Evolutionary conservation across 805 yeast species (phyloP), one percentile per base, ranked within the genome.

Genomic region (Metschnikowia continentalis): DNA sequence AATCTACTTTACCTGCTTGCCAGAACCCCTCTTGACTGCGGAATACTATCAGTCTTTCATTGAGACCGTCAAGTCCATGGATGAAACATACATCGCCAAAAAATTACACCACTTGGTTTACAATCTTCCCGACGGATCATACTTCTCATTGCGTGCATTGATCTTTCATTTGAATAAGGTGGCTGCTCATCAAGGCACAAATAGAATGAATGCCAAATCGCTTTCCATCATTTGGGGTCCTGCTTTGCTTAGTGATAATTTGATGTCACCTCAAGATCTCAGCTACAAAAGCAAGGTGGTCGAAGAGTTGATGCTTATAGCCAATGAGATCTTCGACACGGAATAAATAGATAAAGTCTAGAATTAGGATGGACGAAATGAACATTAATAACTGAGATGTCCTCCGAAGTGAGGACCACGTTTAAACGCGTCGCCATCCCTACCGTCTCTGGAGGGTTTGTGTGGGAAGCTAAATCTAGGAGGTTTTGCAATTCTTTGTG

Each of bases 161-260:
- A 72, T 91, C 1, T 89, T 92, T 76, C 99, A 94, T 67, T 79
- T 94, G 54, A 83, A 85, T 54, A 80, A 85, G 50, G 84, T 94
- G 13, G 81, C 85, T 36, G 77, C 78, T 30, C 75, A 82, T 50
- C 84, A 83, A 61, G 75, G 76, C 19, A 59, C 69, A 35, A 90
- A 90, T 64, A 78, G 94, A 64, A 94, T 94, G 99, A 83, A 83
- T 43, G 76, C 84, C 51, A 84, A 85, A 61, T 85, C 87, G 53
- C 68, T 94, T 60, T 88, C 96, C 43, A 88, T 89, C 37, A 90
- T 92, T 36, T 94, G 99, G 99, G 97, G 97, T 0, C 96, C 96
- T 17, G 88, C 88, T 2, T 70, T 94, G 47, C 77, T 94, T 65
- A 81, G 83, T 44, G 87, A 82, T 59, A 81, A 80, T 51, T 79